A percentile compares a stretch with the other conserved stretches of the same genome.
Conservation (phyloP, 2,329 filamentous ascomycete genomes). For the Allantophomopsis lycopodina region DNA sequence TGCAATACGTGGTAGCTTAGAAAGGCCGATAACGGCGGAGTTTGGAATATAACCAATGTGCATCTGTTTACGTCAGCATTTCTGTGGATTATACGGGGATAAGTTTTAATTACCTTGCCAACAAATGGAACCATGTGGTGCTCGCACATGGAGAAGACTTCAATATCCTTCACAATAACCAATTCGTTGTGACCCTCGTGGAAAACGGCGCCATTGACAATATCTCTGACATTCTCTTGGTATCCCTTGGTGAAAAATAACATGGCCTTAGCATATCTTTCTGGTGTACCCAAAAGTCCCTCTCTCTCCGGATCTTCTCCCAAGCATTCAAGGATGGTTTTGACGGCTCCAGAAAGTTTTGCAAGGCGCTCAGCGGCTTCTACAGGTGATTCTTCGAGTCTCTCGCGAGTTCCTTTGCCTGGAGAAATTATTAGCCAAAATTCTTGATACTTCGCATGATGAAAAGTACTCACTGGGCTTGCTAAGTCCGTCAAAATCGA, state of each 20-base stretch:
- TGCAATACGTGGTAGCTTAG: constrained; percentile 87
- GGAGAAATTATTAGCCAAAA: constrained; percentile 8
- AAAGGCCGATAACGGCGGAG: constrained; percentile 84
- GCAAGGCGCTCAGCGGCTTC: constrained; percentile 36
- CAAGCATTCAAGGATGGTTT: constrained; percentile 54
- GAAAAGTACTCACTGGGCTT: constrained; percentile 33
- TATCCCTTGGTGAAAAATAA: constrained; percentile 95
- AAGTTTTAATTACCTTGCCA: constrained; percentile 54
- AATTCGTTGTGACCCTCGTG: constrained; percentile 94
- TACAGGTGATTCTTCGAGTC: constrained; percentile 40
- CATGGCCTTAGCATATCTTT: constrained; percentile 88
- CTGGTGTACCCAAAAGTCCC: constrained; percentile 55
- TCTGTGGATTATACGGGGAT: not conserved
- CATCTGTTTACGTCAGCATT: constrained; percentile 46
- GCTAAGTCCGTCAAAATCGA: constrained; percentile 48
- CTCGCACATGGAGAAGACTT: constrained; percentile 88
- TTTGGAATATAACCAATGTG: constrained; percentile 97
- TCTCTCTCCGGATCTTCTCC: constrained; percentile 55
- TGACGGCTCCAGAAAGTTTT: constrained; percentile 46
- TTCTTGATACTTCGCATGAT: not conserved
- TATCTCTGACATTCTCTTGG: constrained; percentile 81
- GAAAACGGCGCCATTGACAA: constrained; percentile 90
- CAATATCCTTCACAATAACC: constrained; percentile 96
- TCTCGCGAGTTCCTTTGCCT: constrained; percentile 51
- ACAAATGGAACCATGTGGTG: constrained; percentile 95